Evolutionary conservation across 1,139 yeast genomes (phyloP), one percentile per base, ranked within the genome.

Genomic region (Blastobotrys serpentis): DNA sequence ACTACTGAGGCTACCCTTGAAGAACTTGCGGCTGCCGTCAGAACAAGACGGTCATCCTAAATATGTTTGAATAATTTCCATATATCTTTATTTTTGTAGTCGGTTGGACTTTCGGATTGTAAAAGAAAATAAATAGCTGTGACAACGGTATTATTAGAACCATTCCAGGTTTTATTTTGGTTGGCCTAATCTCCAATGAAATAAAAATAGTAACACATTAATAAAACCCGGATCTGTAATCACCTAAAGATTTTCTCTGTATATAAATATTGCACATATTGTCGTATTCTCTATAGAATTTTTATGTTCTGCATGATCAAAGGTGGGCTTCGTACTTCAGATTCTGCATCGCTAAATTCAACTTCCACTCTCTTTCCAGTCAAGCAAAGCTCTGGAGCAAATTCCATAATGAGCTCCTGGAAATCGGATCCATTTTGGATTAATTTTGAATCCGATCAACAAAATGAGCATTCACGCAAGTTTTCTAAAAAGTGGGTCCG

Each of bases 1-100:
- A 77, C 81, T 52, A 92, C 98, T 33, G 89, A 78, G 54, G 74
- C 71, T 13, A 92, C 87, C 46, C 76, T 92, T 62, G 76, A 77
- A 51, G 72, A 73, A 36, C 78, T 92, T 61, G 84, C 97, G 23
- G 78, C 78, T 50, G 94, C 96, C 51, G 92, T 90, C 32, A 80
- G 81, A 66, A 76, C 76, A 51, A 84, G 96, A 76, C 83, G 97
- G 74, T 65, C 54, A 39, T 21, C 18, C n/a, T 62, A 66, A 51
- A 59, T 32, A 42, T 16, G 4, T 11, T n/a, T n/a, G 3, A 13
- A 4, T 16, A 26, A 23, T 40, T 42, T 21, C 5, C 29, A 39
- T 30, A 32, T 11, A 17, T 16, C n/a, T 21, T 14, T 19, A 33
- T 32, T 11, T n/a, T n/a, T n/a, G n/a, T n/a, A n/a, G n/a, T n/a